Base-by-base conservation (phyloP, 2,329 filamentous ascomycete genomes). In the Monosporascus sp. region DNA sequence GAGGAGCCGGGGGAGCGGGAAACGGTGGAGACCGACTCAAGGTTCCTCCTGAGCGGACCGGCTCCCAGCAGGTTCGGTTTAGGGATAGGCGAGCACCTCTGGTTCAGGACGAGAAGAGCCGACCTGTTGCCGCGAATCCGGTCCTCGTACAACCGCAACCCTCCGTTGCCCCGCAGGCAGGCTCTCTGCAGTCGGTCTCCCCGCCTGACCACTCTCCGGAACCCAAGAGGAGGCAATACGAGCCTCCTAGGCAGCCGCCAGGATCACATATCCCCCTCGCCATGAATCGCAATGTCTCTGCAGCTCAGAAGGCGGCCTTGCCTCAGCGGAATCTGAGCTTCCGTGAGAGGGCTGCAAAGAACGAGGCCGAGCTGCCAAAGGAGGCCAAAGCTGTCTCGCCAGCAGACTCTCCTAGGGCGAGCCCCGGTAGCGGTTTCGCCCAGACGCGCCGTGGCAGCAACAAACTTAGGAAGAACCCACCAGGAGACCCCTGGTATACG, bases 291-390 rank as follows among this genome's bases (percentile, higher is more conserved):
- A 59, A 54, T 53, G 62, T 59, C 53, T 41, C 55, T 57, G 56
- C 56, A 53, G 56, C 45, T 15, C 60, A 65, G 24, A 57, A 60
- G 25, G 64, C 69, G 8, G 69, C 66, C 15, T 61, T 75, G 17
- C 77, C 79, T 3, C 76, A 79, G 62, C 77, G 81, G 48, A 81
- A 82, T 49, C 62, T 82, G 41, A 85, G 82, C 66, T 82, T 83
- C 66, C 79, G 81, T n/a, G 82, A 85, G 57, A 76, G 80, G 50
- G 74, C 81, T 6, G 74, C 71, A 3, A 73, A 72, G 55, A 73
- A 73, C 48, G 74, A 78, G 17, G 17, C 38, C 38, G 38, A 14
- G 3, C 31, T 34, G 31, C 31, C 31, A 14, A 34, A 34, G 31
- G 31, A 34, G 31, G 31, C 31, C 41, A 65, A 68, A 34, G 9